Base-by-base conservation (phyloP, 805 yeast species). In the Ogataea populi-albae region DNA sequence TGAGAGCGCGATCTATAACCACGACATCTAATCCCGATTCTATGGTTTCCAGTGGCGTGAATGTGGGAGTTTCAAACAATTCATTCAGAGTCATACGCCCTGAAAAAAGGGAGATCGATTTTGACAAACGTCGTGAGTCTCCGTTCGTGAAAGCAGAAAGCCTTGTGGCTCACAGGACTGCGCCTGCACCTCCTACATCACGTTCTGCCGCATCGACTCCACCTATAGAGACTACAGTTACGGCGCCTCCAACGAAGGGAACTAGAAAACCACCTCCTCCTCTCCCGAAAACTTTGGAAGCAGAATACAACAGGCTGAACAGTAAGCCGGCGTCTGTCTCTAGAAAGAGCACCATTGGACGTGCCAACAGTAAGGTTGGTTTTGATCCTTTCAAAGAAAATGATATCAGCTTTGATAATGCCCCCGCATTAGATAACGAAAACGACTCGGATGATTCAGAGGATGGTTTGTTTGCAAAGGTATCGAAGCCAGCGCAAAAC, bases 51-150 rank as follows among this genome's bases (percentile, higher is more conserved):
- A 17, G 21, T 7, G 17, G 21, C 17, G 9, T 34, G 6, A 38
- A 33, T 17, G 33, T 49, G 3, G 44, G 37, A 3, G 36, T 38
- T 4, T 37, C 44, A 4, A 37, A 26, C 9, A 47, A 73, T 26
- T 65, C 86, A 0, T 86, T 86, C 54, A 69, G 81, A 40, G 80
- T 86, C 1, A 71, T 86, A 6, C 62, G 89, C 21, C 73, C 76
- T 17, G 77, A 73, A n/a, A 75, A 73, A 10, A 66, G 73, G 22
- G 95, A 84, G 50, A 86, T 86, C 41, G 88, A 88, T 57, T 86
- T 86, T 53, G 93, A 86, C 49, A 77, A 82, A 47, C 68, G 87
- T 34, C 63, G 95, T 28, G 77, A 76, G 30, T 81, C 95, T 1
- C 94, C 95, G 1, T 84, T 74, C 50, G 61, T 70, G 2, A 71